Base-by-base conservation (phyloP, 2,329 filamentous ascomycete species). In the Cordyceps javanica region DNA sequence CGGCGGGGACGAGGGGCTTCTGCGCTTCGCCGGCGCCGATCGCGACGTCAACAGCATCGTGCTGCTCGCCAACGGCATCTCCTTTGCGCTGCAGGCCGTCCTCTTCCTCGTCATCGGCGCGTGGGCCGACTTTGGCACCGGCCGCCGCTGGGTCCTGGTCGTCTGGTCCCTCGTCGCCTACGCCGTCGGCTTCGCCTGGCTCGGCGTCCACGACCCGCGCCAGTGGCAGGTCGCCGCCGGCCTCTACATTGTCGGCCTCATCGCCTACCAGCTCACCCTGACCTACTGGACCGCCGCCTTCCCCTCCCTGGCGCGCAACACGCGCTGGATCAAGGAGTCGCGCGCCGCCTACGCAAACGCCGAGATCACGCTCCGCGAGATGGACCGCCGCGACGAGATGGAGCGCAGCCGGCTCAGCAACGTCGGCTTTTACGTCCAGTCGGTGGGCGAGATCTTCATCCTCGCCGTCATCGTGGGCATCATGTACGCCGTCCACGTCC, bases 221-320 rank as follows among this genome's bases (percentile, higher is more conserved):
- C 75, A 85, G 65, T 89, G 86, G 86, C 75, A 79, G 49, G 71
- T 77, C 9, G 86, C 75, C 0, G 76, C 82, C 0, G 85, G 79
- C 0, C 68, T 89, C 16, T 89, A 89, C 66, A 85, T 88, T 57
- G 78, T 87, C 16, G 85, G 85, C 2, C 68, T 88, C 42, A 84
- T 89, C 61, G 79, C 80, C 1, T 88, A 88, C 63, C 85, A 88
- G 68, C 80, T 86, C 2, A 85, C 82, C 0, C 72, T 88, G 50
- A 88, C 85, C 0, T 88, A 87, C 67, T 88, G 85, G 83, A 86
- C 83, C 0, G 84, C 86, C 0, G 83, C 85, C 0, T 75, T 75
- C 44, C 73, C 73, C 0, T 66, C 68, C 9, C 66, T 75, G 21
- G 72, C 73, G 2, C 69, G 73, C 39, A 73, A 72, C 38, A 68